These are phyloP conservation scores for Melaleuca quinquenervia DNA, from an alignment of 345 rosid species.

Conservation along the genomic window DNA sequence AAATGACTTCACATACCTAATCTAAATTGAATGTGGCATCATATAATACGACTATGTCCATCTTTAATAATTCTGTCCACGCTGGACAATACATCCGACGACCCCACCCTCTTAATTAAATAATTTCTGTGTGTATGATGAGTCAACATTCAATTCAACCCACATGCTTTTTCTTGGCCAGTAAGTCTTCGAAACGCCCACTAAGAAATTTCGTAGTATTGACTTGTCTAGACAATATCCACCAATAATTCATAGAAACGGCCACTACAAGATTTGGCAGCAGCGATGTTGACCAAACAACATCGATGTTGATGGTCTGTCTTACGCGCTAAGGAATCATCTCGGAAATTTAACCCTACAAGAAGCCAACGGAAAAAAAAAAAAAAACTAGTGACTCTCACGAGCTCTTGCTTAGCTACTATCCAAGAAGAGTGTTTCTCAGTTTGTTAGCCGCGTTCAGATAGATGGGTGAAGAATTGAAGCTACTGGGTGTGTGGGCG, in stretches of 20 bases:
- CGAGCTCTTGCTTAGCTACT: neutral
- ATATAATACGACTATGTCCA: too few relatives aligned
- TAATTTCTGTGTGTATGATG: too few relatives aligned
- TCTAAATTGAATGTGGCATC: too few relatives aligned
- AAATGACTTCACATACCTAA: too few relatives aligned
- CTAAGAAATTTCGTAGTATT: too few relatives aligned
- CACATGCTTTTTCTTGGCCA: too few relatives aligned
- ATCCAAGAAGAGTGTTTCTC: neutral
- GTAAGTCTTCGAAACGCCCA: too few relatives aligned
- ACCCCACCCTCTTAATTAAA: too few relatives aligned
- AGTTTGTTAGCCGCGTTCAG: neutral
- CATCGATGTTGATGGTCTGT: neutral
- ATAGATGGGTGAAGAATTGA: conserved; percentile 4
- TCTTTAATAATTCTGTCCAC: too few relatives aligned
- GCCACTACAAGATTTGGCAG: neutral
- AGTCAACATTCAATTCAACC: too few relatives aligned
- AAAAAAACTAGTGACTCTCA: neutral
- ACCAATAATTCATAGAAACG: neutral
- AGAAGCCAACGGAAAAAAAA: neutral
- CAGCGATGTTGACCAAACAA: neutral
- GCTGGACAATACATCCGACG: too few relatives aligned
- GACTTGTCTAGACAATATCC: neutral
- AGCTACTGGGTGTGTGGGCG: conserved; percentile 11
- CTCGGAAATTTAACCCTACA: neutral
- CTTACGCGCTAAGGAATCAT: neutral